Evolutionary conservation across 2,329 filamentous ascomycete genomes (phyloP).

Genomic region (Fusarium neocosmosporiellum): DNA sequence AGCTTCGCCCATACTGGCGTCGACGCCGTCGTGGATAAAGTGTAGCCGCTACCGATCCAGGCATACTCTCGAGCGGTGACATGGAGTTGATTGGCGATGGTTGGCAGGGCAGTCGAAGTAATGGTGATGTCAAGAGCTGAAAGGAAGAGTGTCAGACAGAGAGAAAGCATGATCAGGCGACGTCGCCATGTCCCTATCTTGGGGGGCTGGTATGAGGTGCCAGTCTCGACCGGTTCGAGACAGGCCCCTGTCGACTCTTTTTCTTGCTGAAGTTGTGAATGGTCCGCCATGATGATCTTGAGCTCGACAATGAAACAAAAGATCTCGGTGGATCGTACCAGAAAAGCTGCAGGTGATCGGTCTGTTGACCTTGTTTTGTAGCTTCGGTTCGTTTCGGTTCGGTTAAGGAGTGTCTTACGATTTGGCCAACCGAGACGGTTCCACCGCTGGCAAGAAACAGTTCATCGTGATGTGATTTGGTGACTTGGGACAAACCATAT

Average conservation of each 20-base stretch:
- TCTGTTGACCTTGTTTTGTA: neutral
- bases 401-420: neutral
- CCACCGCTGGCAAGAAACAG: too few species aligned
- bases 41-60: conserved; percentile 44
- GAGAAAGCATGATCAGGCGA: conserved; percentile 36
- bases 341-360: neutral
- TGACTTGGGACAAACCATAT: neutral
- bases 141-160: conserved; percentile 43
- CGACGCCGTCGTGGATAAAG: conserved; percentile 37
- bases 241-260: conserved; percentile 12
- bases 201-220: conserved; percentile 33
- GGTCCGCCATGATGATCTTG: conserved; percentile 14
- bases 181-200: conserved; percentile 34
- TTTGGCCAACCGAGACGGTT: neutral
- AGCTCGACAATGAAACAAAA: neutral
- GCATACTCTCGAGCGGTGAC: conserved; percentile 40
- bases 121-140: conserved; percentile 44
- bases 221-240: conserved; percentile 34
- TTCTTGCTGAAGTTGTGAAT: conserved; percentile 14
- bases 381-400: conserved; percentile 1
- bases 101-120: conserved; percentile 43
- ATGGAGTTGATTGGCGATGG: conserved; percentile 36
- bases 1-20: conserved; percentile 56
- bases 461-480: neutral
- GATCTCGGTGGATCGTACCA: neutral